Evolutionary conservation across 2,329 filamentous ascomycete species (phyloP).

Genomic region (Dendrostoma leiphaemia): DNA sequence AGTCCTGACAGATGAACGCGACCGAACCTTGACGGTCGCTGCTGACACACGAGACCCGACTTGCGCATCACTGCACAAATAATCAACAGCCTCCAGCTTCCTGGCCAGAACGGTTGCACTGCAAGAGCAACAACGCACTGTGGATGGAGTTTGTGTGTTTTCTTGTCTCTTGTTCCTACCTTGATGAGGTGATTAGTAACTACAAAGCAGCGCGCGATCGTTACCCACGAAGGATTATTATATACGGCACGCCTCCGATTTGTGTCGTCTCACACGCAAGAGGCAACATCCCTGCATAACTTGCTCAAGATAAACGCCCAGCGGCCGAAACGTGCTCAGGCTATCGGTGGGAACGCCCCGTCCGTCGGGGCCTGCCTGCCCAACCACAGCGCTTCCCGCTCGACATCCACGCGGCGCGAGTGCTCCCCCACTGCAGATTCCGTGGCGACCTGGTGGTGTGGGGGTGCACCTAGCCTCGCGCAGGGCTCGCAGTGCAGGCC

Average conservation of each 20-base stretch:
- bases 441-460: background rate
- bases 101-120: too few species aligned
- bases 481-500: too few species aligned
- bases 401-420: background rate
- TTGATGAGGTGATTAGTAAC: too few species aligned
- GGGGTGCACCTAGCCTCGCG: background rate
- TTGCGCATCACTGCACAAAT: too few species aligned
- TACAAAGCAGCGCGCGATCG: too few species aligned
- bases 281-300: conserved; percentile 9
- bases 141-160: too few species aligned
- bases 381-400: background rate
- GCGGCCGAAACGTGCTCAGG: conserved; percentile 10
- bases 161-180: too few species aligned
- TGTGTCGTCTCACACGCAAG: background rate
- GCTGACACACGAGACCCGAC: too few species aligned
- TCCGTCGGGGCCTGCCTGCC: background rate
- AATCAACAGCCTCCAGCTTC: too few species aligned
- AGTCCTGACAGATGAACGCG: background rate
- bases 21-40: too few species aligned
- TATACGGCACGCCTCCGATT: background rate
- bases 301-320: conserved; percentile 1
- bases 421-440: background rate
- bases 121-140: too few species aligned
- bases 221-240: too few species aligned
- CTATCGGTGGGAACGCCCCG: background rate